Conservation (phyloP, 768 basidiomycete genomes). For the Lactarius psammicola region DNA sequence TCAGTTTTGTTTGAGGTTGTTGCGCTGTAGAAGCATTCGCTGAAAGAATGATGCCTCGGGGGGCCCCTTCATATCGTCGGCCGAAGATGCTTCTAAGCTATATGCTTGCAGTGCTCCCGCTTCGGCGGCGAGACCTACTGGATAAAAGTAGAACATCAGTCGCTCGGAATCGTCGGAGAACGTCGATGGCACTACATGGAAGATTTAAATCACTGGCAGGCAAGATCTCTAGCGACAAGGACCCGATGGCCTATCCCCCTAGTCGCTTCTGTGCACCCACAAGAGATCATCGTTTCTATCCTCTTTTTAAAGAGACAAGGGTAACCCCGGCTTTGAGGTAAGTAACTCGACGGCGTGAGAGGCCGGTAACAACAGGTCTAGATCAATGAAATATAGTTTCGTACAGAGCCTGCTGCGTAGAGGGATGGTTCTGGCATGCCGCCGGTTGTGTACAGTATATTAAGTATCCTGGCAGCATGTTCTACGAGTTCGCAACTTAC, state of each 20-base stretch:
- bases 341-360: constrained; percentile 13
- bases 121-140: constrained; percentile 23
- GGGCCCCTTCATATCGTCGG: constrained; percentile 20
- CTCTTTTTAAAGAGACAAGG: constrained; percentile 21
- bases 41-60: constrained; percentile 19
- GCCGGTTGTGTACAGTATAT: background rate
- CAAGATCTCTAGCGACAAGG: constrained; percentile 22
- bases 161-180: constrained; percentile 14
- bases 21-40: constrained; percentile 23
- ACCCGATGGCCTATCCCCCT: constrained; percentile 18
- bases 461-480: background rate
- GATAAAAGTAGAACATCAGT: constrained; percentile 23
- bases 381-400: constrained; percentile 7
- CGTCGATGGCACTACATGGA: constrained; percentile 21
- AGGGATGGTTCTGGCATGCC: background rate
- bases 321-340: constrained; percentile 11
- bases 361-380: constrained; percentile 5
- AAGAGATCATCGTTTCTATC: constrained; percentile 22
- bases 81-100: constrained; percentile 22
- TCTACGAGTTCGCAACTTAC: background rate
- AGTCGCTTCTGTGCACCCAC: constrained; percentile 14
- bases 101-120: constrained; percentile 18
- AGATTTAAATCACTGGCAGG: constrained; percentile 5
- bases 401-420: constrained; percentile 9
- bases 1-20: constrained; percentile 12